Conservation (phyloP, 768 basidiomycete genomes). For the Amanita pallidorosea region DNA sequence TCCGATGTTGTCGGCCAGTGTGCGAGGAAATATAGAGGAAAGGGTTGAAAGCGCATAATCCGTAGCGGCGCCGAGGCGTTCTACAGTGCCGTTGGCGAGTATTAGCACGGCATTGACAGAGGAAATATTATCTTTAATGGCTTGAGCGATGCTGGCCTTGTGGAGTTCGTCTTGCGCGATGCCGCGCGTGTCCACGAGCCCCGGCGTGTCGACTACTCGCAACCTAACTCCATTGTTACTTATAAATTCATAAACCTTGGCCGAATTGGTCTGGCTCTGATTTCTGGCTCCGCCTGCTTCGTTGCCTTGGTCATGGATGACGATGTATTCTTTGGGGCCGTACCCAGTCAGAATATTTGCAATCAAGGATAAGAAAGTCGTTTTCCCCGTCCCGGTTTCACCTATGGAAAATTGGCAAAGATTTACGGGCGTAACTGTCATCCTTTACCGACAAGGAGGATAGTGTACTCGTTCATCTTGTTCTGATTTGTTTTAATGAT, state of each 20-base stretch:
- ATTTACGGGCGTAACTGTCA: neutral
- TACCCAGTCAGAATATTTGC: slow-evolving; percentile 10
- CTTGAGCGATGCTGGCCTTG: slow-evolving; percentile 14
- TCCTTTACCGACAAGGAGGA: neutral
- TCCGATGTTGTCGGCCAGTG: slow-evolving; percentile 15
- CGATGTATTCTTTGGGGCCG: slow-evolving; percentile 1
- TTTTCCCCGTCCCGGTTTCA: slow-evolving; percentile 12
- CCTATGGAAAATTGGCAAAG: slow-evolving; percentile 4
- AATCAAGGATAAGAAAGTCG: slow-evolving; percentile 9
- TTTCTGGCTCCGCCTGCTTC: slow-evolving; percentile 7
- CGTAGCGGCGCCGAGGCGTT: slow-evolving; percentile 13
- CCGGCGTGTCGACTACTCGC: slow-evolving; percentile 18
- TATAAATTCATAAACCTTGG: slow-evolving; percentile 7
- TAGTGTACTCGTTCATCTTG: neutral
- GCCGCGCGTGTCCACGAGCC: slow-evolving; percentile 18
- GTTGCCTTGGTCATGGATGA: slow-evolving; percentile 4
- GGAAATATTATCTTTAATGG: slow-evolving; percentile 11
- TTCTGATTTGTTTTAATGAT: neutral
- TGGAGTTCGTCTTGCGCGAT: slow-evolving; percentile 14
- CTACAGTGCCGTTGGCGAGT: slow-evolving; percentile 16
- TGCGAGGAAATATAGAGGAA: slow-evolving; percentile 14
- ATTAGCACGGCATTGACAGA: slow-evolving; percentile 17
- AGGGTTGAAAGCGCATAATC: slow-evolving; percentile 16
- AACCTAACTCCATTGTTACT: slow-evolving; percentile 7
- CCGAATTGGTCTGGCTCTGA: slow-evolving; percentile 10